Percentiles rank a stretch among this genome's conserved stretches.
Conservation (phyloP, 169 alveolate genomes). For the Eimeria tenella region DNA sequence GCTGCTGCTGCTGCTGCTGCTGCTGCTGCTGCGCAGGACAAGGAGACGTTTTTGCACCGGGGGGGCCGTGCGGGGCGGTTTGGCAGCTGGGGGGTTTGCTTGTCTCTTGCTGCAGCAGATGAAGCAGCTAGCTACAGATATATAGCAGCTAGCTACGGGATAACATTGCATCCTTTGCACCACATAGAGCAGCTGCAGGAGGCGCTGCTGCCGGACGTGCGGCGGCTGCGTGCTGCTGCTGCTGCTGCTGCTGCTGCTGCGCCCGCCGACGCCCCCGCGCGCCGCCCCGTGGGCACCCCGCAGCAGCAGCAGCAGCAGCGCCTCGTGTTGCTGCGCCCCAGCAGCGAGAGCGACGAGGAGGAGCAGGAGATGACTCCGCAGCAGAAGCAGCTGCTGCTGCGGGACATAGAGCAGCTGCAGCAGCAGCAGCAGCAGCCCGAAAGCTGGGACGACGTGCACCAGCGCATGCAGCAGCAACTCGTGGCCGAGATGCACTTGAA, state of each 20-base stretch:
- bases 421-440: constrained; percentile 15
- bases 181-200: constrained; percentile 16
- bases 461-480: constrained; percentile 2
- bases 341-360: neutral
- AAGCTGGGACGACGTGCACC: neutral
- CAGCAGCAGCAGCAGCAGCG: constrained; percentile 24
- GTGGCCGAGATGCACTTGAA: neutral
- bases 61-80: constrained; percentile 89
- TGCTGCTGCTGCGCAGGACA: constrained; percentile 72
- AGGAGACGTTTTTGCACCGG: constrained; percentile 87
- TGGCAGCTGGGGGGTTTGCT: constrained; percentile 86
- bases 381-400: constrained; percentile 3
- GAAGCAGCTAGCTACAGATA: constrained; percentile 53
- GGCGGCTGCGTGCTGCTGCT: constrained; percentile 1
- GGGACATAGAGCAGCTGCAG: neutral
- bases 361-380: neutral
- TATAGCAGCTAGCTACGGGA: constrained; percentile 45
- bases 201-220: neutral
- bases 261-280: neutral
- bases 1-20: neutral
- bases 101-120: constrained; percentile 78
- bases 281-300: neutral
- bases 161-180: neutral
- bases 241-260: constrained; percentile 44
- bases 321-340: constrained; percentile 23